A percentile compares a stretch with the other conserved stretches of the same genome.
Conservation (phyloP, 2,329 filamentous ascomycete species). For the Ascosphaera apis region DNA sequence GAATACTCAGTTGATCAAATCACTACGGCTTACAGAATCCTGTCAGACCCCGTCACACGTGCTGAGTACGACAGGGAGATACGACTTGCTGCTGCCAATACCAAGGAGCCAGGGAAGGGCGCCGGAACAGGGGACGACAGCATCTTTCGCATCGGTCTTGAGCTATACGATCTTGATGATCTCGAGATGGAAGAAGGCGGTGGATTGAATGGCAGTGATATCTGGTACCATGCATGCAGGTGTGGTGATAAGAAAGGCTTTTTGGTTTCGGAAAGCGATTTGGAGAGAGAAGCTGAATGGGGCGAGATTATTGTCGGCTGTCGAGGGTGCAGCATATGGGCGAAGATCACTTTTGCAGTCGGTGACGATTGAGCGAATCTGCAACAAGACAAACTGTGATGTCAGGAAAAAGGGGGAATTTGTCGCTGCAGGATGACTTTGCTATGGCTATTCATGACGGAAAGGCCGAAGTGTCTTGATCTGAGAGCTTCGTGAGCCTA, state of each 20-base stretch:
- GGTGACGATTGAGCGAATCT: slow-evolving; percentile 14
- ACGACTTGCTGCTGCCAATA: slow-evolving; percentile 11
- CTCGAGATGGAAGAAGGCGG: slow-evolving; percentile 19
- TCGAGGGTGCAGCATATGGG: slow-evolving; percentile 39
- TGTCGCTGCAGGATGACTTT: background rate
- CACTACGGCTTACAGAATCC: slow-evolving; percentile 31
- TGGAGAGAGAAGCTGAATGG: slow-evolving; percentile 26
- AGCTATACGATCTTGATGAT: slow-evolving; percentile 35
- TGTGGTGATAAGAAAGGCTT: slow-evolving; percentile 37
- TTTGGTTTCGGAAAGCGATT: slow-evolving; percentile 28
- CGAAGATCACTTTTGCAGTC: slow-evolving; percentile 35
- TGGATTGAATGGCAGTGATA: slow-evolving; percentile 10
- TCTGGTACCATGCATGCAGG: slow-evolving; percentile 32
- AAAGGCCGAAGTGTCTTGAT: too few relatives aligned
- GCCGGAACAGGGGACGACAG: slow-evolving; percentile 7
- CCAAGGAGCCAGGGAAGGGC: slow-evolving; percentile 9
- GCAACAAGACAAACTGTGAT: background rate
- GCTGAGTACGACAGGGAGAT: slow-evolving; percentile 27
- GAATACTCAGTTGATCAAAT: slow-evolving; percentile 32
- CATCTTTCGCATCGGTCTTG: slow-evolving; percentile 28
- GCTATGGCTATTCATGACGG: background rate
- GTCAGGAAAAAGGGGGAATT: background rate
- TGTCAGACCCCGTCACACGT: slow-evolving; percentile 22
- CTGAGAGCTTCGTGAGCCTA: too few relatives aligned
- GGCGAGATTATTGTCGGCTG: slow-evolving; percentile 37